Evolutionary conservation across 257 asterid genomes (phyloP), one percentile per base, ranked within the genome.

Genomic region (Jacaranda copaia): DNA sequence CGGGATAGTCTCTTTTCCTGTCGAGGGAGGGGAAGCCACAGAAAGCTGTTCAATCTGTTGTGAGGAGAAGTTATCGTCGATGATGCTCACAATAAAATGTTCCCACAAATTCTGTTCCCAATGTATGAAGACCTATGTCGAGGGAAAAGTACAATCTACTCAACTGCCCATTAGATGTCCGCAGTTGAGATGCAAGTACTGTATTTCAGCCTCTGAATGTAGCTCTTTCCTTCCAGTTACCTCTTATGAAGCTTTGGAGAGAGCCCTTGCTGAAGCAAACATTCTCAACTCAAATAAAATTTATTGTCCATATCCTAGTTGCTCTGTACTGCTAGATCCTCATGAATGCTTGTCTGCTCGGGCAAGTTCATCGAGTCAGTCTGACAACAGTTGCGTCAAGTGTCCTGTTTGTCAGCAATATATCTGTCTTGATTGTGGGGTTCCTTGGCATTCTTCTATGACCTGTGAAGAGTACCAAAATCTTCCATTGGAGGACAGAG

Each of bases 61-160:
- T 3, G 89, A 91, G 70, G 97, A 93, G 83, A 96, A 85, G 89
- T 93, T 86, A 40, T 78, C 91, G 5, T 78, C 89, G 5, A 90
- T 93, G 97, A 87, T 88, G 79, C 88, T 84, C 77, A 83, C 83
- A 2, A 69, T 96, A 56, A 96, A 89, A 79, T 96, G 99, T 71
- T 87, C 97, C 74, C 99, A 96, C 89, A 89, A 76, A 74, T 93
- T 91, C 81, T 96, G 99, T 72, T 90, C 99, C 32, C 93, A 80
- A 73, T 96, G 99, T 80, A 81, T 93, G 98, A 96, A 82, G 88
- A 84, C 89, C 14, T 89, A 93, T 38, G 98, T 90, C 0, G 97
- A 93, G 85, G 96, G 87, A 20, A 93, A 93, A 81, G 9, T 93
- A 59, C 81, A 81, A 49, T 87, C 88, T 15, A 18, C 78, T 49